phyloP scores from a whole-genome alignment of 2,329 filamentous ascomycete species.

The Exophiala alcalophila region DNA sequence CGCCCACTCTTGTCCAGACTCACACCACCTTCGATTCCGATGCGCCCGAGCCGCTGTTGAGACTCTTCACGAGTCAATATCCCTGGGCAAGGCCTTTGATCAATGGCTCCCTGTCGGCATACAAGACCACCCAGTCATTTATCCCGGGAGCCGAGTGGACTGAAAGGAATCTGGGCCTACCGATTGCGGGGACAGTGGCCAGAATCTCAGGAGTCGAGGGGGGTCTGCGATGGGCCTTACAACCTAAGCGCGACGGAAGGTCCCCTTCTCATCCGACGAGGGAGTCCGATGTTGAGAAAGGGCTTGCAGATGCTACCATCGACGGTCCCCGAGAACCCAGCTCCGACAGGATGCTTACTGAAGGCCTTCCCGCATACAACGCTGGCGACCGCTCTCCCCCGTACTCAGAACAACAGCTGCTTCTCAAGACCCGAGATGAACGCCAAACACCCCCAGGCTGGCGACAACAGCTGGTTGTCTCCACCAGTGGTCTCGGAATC shows the following conservation, averaged over 20 bases:
- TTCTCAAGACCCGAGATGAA: conserved; percentile 29
- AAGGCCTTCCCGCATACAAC: conserved; percentile 80
- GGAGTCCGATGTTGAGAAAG: conserved; percentile 28
- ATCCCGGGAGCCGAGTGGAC: conserved; percentile 88
- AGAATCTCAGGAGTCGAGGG: conserved; percentile 84
- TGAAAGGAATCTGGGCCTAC: conserved; percentile 77
- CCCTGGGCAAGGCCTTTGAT: conserved; percentile 82
- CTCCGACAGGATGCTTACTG: conserved; percentile 46
- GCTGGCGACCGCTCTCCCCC: conserved; percentile 49
- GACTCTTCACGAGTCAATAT: conserved; percentile 82
- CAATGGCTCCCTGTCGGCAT: conserved; percentile 78
- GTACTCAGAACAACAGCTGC: conserved; percentile 27
- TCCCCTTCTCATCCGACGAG: conserved; percentile 9
- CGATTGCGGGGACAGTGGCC: conserved; percentile 81
- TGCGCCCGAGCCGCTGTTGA: conserved; percentile 75
- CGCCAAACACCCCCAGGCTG: conserved; percentile 51
- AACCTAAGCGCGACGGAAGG: conserved; percentile 38
- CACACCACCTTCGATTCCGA: conserved; percentile 40
- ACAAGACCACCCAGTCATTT: conserved; percentile 83
- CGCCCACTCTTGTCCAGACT: conserved; percentile 46
- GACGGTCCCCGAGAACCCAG: conserved; percentile 18
- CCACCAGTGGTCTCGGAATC: conserved; percentile 84
- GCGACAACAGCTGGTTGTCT: conserved; percentile 82
- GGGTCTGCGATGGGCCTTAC: conserved; percentile 78
- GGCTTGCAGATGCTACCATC: conserved; percentile 20